Evolutionary conservation across 371 early-diverging fungal genomes (phyloP).

Genomic region (Haplosporangium sp.): DNA sequence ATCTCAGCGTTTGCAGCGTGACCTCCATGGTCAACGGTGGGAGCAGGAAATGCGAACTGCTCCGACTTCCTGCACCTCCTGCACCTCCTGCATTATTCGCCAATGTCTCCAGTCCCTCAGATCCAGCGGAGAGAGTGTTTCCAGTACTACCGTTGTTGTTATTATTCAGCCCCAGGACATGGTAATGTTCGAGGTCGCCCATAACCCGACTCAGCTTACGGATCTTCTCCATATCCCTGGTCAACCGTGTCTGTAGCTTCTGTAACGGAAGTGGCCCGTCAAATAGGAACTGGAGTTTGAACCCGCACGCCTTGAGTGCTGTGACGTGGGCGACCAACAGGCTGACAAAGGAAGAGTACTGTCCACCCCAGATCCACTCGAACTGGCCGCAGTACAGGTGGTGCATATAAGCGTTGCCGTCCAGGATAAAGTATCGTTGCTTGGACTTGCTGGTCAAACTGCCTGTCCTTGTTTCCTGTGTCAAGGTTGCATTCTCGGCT

Average conservation of each 20-base stretch:
- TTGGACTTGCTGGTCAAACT: slow-evolving; percentile 2
- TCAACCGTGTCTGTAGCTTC: slow-evolving; percentile 62
- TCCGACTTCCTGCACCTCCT: slow-evolving; percentile 15
- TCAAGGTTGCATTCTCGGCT: not conserved
- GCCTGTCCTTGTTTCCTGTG: not conserved
- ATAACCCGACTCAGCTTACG: slow-evolving; percentile 41
- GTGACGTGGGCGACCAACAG: slow-evolving; percentile 50
- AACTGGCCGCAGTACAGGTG: slow-evolving; percentile 60
- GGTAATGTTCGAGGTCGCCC: slow-evolving; percentile 39
- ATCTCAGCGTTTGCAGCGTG: slow-evolving; percentile 59
- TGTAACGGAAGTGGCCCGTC: slow-evolving; percentile 68
- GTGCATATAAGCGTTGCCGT: slow-evolving; percentile 71
- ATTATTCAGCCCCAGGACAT: slow-evolving; percentile 8
- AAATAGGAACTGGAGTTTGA: slow-evolving; percentile 60
- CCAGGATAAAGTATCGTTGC: slow-evolving; percentile 59
- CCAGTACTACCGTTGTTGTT: slow-evolving; percentile 10
- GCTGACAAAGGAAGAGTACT: slow-evolving; percentile 56
- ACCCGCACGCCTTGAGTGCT: slow-evolving; percentile 54
- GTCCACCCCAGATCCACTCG: slow-evolving; percentile 69
- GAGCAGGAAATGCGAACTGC: slow-evolving; percentile 58
- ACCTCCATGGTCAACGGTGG: slow-evolving; percentile 67
- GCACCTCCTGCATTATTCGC: slow-evolving; percentile 2
- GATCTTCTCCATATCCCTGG: slow-evolving; percentile 63
- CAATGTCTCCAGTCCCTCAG: not conserved
- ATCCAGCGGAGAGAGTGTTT: not conserved